Evolutionary conservation across 2,329 filamentous ascomycete genomes (phyloP), one percentile per base, ranked within the genome.

Genomic region (Stagonosporopsis rhizophila): DNA sequence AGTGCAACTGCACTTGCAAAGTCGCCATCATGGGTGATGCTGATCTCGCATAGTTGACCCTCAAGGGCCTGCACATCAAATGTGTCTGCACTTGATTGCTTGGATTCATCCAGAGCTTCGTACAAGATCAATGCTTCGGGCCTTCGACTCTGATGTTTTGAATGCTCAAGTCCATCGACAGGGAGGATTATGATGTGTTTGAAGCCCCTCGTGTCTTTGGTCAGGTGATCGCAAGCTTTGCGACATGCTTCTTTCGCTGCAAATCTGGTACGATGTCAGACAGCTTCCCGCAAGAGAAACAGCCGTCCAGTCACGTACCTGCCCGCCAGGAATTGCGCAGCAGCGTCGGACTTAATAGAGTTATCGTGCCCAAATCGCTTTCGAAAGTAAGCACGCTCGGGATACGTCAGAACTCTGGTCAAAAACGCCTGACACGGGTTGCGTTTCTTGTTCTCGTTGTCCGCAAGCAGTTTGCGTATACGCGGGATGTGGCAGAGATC

Each of bases 21-120:
- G 7, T 91, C 88, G 2, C 85, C 88, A 74, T 97, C 93, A 73
- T 97, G 93, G 68, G 89, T 95, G 66, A 97, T 96, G 57, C 89
- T 94, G 40, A 96, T 72, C 67, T 85, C 81, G 14, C 87, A 91
- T 45, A 86, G 79, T 62, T 86, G 83, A 1, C 73, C 74, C 6
- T 74, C 64, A 12, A 72, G 44, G 12, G 39, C 25, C 12, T 40
- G 23, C 4, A 58, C 11, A 17, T 49, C 32, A 22, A 52, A 49
- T 14, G 37, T 19, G 8, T 17, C 19, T 27, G 25, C 23, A 38
- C 19, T 7, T 15, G 25, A 8, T 4, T 37, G n/a, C 9, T 45
- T 38, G 19, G 27, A 27, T 20, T 57, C 44, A 19, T 20, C 32
- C 32, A 52, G 46, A 35, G 64, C 40, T 30, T 49, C 39, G 23